These are phyloP conservation scores for Saccharomycopsis microspora DNA, from an alignment of 805 yeast species.

Conservation along the genomic window DNA sequence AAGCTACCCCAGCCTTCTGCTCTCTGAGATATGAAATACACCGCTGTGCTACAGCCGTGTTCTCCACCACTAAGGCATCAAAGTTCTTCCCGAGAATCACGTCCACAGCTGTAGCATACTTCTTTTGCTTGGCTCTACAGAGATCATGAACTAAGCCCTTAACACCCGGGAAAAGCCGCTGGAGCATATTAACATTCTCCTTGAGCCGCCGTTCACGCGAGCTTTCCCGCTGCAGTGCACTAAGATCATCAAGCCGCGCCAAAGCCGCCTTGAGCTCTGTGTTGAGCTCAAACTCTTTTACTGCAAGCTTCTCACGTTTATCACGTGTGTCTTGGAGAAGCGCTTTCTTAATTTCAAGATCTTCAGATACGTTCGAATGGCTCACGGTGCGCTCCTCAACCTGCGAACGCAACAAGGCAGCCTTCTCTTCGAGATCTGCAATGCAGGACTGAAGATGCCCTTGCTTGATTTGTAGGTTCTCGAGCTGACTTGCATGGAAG, in stretches of 20 bases:
- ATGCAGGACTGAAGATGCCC: slow-evolving; percentile 26
- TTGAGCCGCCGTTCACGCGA: slow-evolving; percentile 56
- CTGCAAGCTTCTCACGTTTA: slow-evolving; percentile 26
- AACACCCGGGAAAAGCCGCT: slow-evolving; percentile 75
- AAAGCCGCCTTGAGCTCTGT: slow-evolving; percentile 50
- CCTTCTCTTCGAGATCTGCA: slow-evolving; percentile 24
- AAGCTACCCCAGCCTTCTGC: slow-evolving; percentile 74
- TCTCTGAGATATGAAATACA: slow-evolving; percentile 75
- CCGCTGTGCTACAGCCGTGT: slow-evolving; percentile 51
- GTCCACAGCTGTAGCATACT: slow-evolving; percentile 62
- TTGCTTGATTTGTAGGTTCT: slow-evolving; percentile 25
- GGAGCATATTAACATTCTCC: slow-evolving; percentile 61
- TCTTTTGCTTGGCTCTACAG: slow-evolving; percentile 63
- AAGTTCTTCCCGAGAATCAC: slow-evolving; percentile 69
- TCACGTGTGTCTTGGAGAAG: slow-evolving; percentile 31
- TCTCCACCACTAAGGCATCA: slow-evolving; percentile 80
- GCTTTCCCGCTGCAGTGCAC: slow-evolving; percentile 68
- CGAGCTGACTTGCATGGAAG: slow-evolving; percentile 29
- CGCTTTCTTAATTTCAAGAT: slow-evolving; percentile 29
- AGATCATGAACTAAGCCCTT: slow-evolving; percentile 72
- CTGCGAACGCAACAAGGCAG: slow-evolving; percentile 29
- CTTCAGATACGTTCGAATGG: slow-evolving; percentile 20
- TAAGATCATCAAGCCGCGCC: slow-evolving; percentile 54
- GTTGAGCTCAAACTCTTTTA: slow-evolving; percentile 50
- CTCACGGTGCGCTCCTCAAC: slow-evolving; percentile 22